phyloP scores from a whole-genome alignment of 2,329 filamentous ascomycete species.

The Coniochaeta sp. region DNA sequence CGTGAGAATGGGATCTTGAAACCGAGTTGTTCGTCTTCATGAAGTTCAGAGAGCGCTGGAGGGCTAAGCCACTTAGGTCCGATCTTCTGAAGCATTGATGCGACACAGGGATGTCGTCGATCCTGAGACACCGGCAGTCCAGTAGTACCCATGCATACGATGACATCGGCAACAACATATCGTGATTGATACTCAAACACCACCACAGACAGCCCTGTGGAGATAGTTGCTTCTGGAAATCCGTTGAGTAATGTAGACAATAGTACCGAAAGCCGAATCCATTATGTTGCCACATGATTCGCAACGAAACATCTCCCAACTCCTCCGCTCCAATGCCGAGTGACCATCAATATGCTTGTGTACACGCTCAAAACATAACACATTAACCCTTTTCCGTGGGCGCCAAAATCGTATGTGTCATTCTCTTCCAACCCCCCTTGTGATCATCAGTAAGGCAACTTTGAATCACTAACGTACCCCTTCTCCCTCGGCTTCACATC shows the following conservation, averaged over 20 bases:
- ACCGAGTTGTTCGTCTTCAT: background rate
- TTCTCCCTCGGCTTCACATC: conserved; percentile 44
- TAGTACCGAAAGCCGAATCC: background rate
- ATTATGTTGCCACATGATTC: background rate
- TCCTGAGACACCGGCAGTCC: conserved; percentile 3
- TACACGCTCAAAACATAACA: background rate
- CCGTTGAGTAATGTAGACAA: too few relatives aligned
- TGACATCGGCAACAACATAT: too few relatives aligned
- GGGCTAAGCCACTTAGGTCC: background rate
- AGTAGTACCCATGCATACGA: too few relatives aligned
- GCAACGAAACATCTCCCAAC: background rate
- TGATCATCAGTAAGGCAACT: conserved; percentile 29
- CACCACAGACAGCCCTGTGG: too few relatives aligned
- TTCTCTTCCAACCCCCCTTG: too few relatives aligned
- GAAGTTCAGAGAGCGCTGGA: background rate
- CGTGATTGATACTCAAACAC: too few relatives aligned
- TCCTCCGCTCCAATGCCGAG: background rate
- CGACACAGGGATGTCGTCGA: conserved; percentile 3
- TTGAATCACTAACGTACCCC: conserved; percentile 33
- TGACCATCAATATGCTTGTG: background rate
- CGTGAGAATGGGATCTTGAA: background rate
- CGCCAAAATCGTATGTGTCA: background rate
- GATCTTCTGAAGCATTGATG: background rate
- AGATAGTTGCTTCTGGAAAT: too few relatives aligned
- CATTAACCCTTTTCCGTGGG: background rate